Base-by-base conservation (phyloP, 768 basidiomycete genomes). In the Phanerochaete sordida region DNA sequence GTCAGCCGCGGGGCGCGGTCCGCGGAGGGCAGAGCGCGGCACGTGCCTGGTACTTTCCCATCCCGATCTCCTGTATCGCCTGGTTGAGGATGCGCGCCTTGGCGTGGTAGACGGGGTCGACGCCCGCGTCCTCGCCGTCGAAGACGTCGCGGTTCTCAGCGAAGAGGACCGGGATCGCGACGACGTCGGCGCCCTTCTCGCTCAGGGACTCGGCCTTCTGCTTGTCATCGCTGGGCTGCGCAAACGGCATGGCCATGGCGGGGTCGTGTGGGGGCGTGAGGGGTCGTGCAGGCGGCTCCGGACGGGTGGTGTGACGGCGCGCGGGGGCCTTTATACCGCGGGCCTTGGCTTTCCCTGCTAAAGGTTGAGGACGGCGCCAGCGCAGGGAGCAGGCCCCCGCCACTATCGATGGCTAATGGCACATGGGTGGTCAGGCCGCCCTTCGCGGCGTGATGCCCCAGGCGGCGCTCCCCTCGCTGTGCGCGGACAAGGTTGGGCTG, bases 41-140 rank as follows among this genome's bases (percentile, higher is more conserved):
- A 15, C 49, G n/a, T n/a, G 77, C 81, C 76, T 83, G 82, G 60
- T 84, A 84, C 62, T 70, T 79, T 6, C 82, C 83, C 80, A 84
- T 84, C 1, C 82, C 82, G 24, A 84, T 80, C 27, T 81, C 78
- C 64, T 81, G 79, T 45, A 83, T 74, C 3, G 79, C 75, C 43
- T 72, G 70, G 46, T 79, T 81, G 58, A 84, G 60, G 37, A 83
- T 67, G 28, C 71, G 70, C 0, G 82, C 81, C 64, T 83, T 84
- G 0, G 77, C 79, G 44, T 72, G 74, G 58, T 84, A 84, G 11
- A 80, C 72, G 0, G 77, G 80, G 59, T 83, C 80, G 24, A 70
- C 50, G 12, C 65, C 62, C 1, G 65, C 61, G 47, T 76, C 72
- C 13, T 64, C 75, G 9, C 74, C 75, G 33, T 69, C 66, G 58